These are phyloP conservation scores for Pseudogymnoascus verrucosus DNA, from an alignment of 2,329 filamentous ascomycete genomes.

Conservation along the genomic window DNA sequence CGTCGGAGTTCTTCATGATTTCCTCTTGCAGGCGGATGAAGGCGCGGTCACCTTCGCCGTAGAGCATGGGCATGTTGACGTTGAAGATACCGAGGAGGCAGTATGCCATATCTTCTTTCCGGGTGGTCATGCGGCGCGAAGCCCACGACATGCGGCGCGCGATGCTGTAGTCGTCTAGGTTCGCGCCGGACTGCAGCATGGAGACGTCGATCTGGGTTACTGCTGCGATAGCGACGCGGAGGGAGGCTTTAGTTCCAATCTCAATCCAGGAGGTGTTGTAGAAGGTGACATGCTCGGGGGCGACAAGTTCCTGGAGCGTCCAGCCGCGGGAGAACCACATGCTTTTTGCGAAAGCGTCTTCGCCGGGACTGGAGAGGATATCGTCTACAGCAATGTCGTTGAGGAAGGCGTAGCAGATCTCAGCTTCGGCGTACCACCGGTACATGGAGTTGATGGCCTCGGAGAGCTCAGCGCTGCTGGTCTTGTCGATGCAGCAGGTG, in stretches of 20 bases:
- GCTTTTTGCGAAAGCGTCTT: not conserved
- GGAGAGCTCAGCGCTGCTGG: constrained; percentile 10
- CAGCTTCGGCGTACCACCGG: not conserved
- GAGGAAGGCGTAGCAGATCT: constrained; percentile 10
- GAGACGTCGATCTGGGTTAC: not conserved
- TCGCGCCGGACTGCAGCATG: not conserved
- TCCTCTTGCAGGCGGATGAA: not conserved
- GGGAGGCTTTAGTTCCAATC: not conserved
- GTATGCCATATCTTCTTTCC: not conserved
- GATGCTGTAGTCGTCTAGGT: not conserved
- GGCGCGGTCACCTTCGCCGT: not conserved
- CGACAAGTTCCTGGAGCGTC: not conserved
- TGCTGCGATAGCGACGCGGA: not conserved
- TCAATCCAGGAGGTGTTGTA: not conserved
- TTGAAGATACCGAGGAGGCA: not conserved
- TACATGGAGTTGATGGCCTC: constrained; percentile 12
- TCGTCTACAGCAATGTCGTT: not conserved
- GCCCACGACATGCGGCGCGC: not conserved
- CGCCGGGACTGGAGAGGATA: not conserved
- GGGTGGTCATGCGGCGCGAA: not conserved
- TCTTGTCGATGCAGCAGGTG: constrained; percentile 15
- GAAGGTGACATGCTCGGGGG: not conserved
- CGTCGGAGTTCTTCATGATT: not conserved
- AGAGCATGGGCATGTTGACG: not conserved
- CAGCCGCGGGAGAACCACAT: constrained; percentile 2